Evolutionary conservation across 2,329 filamentous ascomycete genomes (phyloP).

Genomic region (Exophiala aquamarina): DNA sequence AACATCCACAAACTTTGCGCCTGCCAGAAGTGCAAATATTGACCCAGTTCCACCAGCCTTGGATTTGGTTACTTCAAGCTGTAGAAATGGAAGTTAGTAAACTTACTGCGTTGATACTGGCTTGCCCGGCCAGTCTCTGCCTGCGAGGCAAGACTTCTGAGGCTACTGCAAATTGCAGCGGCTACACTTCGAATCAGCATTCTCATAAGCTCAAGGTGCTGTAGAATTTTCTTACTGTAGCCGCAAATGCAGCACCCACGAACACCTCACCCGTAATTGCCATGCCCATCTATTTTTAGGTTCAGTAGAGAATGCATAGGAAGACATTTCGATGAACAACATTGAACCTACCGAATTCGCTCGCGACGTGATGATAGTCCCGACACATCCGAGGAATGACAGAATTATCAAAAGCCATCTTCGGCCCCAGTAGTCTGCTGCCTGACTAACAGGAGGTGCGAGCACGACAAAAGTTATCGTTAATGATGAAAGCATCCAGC

Average conservation of each 20-base stretch:
- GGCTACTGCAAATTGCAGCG: conserved; percentile 10
- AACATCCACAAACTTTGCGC: conserved; percentile 10
- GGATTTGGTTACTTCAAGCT: background rate
- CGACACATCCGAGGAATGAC: conserved; percentile 5
- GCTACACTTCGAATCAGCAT: conserved; percentile 1
- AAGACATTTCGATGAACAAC: background rate
- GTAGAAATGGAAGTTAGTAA: background rate
- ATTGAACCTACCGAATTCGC: conserved; percentile 3
- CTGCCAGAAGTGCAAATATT: conserved; percentile 7
- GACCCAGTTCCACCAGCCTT: conserved; percentile 8
- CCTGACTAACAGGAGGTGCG: conserved; percentile 7
- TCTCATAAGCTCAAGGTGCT: background rate
- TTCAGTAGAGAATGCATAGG: background rate
- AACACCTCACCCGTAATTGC: conserved; percentile 13
- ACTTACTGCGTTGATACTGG: conserved; percentile 11
- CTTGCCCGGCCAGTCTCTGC: conserved; percentile 13
- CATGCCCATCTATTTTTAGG: conserved; percentile 8
- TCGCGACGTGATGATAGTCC: conserved; percentile 14
- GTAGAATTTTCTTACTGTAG: conserved; percentile 6
- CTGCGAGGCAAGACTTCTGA: conserved; percentile 11
- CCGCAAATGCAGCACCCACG: conserved; percentile 7
- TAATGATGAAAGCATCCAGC: conserved; percentile 7
- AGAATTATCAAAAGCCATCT: conserved; percentile 10
- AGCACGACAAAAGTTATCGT: conserved; percentile 9
- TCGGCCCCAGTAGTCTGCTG: conserved; percentile 8